Evolutionary conservation across 306 rosid species (phyloP).

Genomic region (Vigna unguiculata): DNA sequence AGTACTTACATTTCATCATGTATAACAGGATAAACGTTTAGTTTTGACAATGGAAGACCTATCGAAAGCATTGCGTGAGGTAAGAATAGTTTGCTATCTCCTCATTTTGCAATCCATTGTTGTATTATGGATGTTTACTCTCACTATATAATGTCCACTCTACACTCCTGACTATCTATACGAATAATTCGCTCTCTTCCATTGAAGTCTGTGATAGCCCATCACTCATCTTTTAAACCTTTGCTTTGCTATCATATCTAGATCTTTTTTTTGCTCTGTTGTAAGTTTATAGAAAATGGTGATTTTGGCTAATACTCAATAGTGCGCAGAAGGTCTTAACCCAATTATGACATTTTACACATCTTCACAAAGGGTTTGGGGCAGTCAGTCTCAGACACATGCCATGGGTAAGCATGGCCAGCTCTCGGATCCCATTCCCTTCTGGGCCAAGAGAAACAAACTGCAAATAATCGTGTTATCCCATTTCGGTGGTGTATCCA

Average conservation of each 20-base stretch:
- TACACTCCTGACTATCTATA: background rate
- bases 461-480: background rate
- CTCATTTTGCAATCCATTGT: slow-evolving; percentile 13
- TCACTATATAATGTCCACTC: background rate
- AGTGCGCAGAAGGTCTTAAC: slow-evolving; percentile 55
- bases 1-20: slow-evolving; percentile 37
- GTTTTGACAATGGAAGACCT: slow-evolving; percentile 86
- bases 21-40: slow-evolving; percentile 82
- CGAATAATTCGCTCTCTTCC: background rate
- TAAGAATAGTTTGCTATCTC: slow-evolving; percentile 45
- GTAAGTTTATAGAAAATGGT: background rate
- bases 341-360: slow-evolving; percentile 45
- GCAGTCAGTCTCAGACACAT: background rate
- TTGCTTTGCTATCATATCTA: background rate
- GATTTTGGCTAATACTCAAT: slow-evolving; percentile 49
- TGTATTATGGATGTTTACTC: slow-evolving; percentile 1
- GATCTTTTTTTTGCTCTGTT: background rate
- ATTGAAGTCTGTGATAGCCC: background rate
- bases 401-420: slow-evolving; percentile 13
- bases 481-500: slow-evolving; percentile 4
- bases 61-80: slow-evolving; percentile 80
- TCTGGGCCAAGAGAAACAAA: background rate
- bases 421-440: background rate
- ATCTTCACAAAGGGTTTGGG: background rate
- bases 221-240: slow-evolving; percentile 12